These are phyloP conservation scores for Trametes sanguinea DNA, from an alignment of 768 basidiomycete genomes.

Conservation along the genomic window DNA sequence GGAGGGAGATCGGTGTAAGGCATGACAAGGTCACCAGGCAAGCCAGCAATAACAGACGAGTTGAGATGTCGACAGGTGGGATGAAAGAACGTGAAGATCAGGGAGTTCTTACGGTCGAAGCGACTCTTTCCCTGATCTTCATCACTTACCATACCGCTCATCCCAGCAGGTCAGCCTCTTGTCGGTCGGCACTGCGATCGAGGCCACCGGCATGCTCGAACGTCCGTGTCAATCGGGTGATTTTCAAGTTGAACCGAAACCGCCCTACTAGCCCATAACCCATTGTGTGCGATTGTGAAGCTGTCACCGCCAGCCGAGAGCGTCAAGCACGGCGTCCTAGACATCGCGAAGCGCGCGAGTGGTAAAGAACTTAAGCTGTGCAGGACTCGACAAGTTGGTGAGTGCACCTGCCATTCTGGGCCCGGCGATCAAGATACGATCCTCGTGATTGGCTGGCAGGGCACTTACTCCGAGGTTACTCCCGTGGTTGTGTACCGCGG, in stretches of 20 bases:
- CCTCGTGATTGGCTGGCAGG: background rate
- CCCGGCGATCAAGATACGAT: background rate
- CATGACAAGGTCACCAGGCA: slow-evolving; percentile 6
- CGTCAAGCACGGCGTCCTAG: too few relatives aligned
- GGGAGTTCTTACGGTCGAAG: background rate
- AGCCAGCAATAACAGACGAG: background rate
- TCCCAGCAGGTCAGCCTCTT: slow-evolving; percentile 5
- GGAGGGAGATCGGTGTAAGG: slow-evolving; percentile 24
- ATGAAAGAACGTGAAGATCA: background rate
- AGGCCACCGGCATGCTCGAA: background rate
- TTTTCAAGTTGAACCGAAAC: background rate
- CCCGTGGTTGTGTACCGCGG: background rate
- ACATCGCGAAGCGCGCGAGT: too few relatives aligned
- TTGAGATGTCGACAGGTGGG: background rate
- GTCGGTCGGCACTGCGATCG: slow-evolving; percentile 4
- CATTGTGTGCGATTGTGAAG: too few relatives aligned
- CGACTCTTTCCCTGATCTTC: background rate
- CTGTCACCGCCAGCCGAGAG: too few relatives aligned
- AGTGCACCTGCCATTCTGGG: background rate
- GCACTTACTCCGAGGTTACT: slow-evolving; percentile 2
- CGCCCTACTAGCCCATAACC: too few relatives aligned
- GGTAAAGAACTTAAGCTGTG: too few relatives aligned
- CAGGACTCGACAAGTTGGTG: too few relatives aligned
- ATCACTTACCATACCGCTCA: background rate
- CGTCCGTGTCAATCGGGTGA: background rate